Percentiles rank a stretch among this genome's conserved stretches.
phyloP scores from a whole-genome alignment of 1,284 basidiomycete species.

The Fistulinella cinereoalba region DNA sequence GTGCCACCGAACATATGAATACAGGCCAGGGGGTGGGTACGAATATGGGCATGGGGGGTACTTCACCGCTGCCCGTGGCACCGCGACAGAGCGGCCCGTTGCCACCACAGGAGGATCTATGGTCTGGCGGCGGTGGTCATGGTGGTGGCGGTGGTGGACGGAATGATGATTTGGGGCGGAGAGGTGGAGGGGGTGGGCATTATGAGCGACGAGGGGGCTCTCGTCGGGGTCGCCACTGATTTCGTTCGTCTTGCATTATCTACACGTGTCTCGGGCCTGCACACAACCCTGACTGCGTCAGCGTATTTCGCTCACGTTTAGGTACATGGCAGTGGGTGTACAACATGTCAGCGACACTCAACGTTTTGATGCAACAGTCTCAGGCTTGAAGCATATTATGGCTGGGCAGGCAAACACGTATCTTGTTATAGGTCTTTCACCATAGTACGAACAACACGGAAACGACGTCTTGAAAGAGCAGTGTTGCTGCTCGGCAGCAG shows the following conservation, averaged over 20 bases:
- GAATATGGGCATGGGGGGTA: not conserved
- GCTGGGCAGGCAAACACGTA: too few relatives aligned
- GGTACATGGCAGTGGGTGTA: too few relatives aligned
- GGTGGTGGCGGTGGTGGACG: constrained; percentile 12
- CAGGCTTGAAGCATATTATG: too few relatives aligned
- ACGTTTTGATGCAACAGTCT: too few relatives aligned
- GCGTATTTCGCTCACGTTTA: too few relatives aligned
- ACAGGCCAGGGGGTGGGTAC: not conserved
- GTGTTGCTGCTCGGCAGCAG: too few relatives aligned
- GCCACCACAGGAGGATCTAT: constrained; percentile 43
- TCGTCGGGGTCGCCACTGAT: constrained; percentile 27
- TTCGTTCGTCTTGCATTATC: not conserved
- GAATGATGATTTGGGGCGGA: constrained; percentile 30
- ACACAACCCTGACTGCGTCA: too few relatives aligned
- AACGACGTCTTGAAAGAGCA: too few relatives aligned
- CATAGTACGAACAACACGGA: too few relatives aligned
- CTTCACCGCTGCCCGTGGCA: constrained; percentile 9
- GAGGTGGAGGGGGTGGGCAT: constrained; percentile 26
- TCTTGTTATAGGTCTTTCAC: too few relatives aligned
- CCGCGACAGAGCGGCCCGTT: constrained; percentile 37
- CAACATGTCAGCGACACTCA: too few relatives aligned
- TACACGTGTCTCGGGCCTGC: too few relatives aligned
- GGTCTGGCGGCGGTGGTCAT: constrained; percentile 21
- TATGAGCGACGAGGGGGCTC: constrained; percentile 27
- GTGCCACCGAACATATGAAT: constrained; percentile 19